A percentile compares a stretch with the other conserved stretches of the same genome.
phyloP scores from a whole-genome alignment of 2,329 filamentous ascomycete genomes.

The Penicillium sp. region DNA sequence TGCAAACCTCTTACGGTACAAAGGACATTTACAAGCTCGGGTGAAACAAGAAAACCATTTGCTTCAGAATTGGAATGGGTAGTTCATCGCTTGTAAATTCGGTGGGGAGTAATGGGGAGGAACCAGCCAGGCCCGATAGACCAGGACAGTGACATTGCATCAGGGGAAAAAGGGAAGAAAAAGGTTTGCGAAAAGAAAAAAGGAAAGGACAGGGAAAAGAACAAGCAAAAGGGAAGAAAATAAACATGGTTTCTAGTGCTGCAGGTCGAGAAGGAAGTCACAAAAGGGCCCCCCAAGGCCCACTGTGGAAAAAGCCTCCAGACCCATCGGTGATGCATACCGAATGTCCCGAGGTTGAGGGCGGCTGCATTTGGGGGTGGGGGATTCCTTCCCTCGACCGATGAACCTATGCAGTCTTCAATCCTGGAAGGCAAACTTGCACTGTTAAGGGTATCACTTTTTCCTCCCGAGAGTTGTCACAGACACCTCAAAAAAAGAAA shows the following conservation, averaged over 20 bases:
- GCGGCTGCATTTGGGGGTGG: constrained; percentile 27
- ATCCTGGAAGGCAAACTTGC: constrained; percentile 44
- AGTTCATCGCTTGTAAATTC: constrained; percentile 18
- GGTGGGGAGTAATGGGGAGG: constrained; percentile 6
- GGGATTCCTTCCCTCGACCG: constrained; percentile 35
- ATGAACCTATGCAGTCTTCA: constrained; percentile 44
- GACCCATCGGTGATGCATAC: constrained; percentile 34
- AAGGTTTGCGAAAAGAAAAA: too few species aligned
- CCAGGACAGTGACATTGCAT: constrained; percentile 30
- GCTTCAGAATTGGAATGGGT: constrained; percentile 24
- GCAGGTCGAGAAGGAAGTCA: constrained; percentile 35
- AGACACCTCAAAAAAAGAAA: constrained; percentile 40
- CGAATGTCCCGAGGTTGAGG: constrained; percentile 30
- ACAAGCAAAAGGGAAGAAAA: constrained; percentile 22
- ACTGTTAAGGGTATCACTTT: constrained; percentile 50
- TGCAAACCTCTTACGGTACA: constrained; percentile 3
- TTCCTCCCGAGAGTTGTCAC: constrained; percentile 45
- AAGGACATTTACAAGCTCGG: constrained; percentile 11
- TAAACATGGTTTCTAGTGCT: constrained; percentile 39
- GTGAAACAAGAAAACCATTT: constrained; percentile 13
- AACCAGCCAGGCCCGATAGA: constrained; percentile 23
- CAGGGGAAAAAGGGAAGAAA: constrained; percentile 10
- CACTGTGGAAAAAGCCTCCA: constrained; percentile 27
- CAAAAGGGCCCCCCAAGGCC: constrained; percentile 10
- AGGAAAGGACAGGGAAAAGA: constrained; percentile 2